Base-by-base conservation (phyloP, 257 asterid genomes). In the Plantago major region DNA sequence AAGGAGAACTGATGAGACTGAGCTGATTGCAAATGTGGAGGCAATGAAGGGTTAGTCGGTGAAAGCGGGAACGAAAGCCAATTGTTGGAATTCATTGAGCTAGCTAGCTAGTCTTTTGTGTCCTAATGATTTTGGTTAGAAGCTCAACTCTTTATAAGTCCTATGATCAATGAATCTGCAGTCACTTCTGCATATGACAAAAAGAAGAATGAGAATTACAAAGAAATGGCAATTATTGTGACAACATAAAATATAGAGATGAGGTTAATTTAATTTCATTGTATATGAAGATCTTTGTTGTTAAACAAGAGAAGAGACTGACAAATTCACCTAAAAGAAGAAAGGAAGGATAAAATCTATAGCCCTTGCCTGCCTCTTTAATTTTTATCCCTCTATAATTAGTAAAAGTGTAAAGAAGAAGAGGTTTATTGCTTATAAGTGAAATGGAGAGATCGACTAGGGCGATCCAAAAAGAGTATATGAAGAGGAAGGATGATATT, bases 31-130 rank as follows among this genome's bases (percentile, higher is more conserved):
- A 79, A 76, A 70, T 79, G 82, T n/a, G 78, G 64, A n/a, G 77
- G 82, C 40, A 77, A 62, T 12, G 84, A 68, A 58, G 88, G 67
- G 54, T 78, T 82, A 61, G 88, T 72, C 13, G 96, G 92, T 14
- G 96, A 88, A 46, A 85, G 81, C 50, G 96, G 96, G 62, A 88
- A 88, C 3, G 97, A 82, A 15, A 86, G 89, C 95, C 97, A 89
- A 69, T 89, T 89, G 75, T 84, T 84, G 58, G 95, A 80, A 73
- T 86, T 86, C 97, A 89, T 87, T 37, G 75, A 45, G 44, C 69
- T 73, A 30, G 26, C 26, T 22, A 22, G 26, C 26, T 22, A 22
- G 26, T 22, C 26, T 22, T 62, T 55, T 62, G 40, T 56, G 69
- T 42, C 68, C 63, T 71, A 73, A 73, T 62, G 15, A 5, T 62